Conservation (phyloP, 371 early-diverging fungal genomes). For the Sporodiniella umbellata region DNA sequence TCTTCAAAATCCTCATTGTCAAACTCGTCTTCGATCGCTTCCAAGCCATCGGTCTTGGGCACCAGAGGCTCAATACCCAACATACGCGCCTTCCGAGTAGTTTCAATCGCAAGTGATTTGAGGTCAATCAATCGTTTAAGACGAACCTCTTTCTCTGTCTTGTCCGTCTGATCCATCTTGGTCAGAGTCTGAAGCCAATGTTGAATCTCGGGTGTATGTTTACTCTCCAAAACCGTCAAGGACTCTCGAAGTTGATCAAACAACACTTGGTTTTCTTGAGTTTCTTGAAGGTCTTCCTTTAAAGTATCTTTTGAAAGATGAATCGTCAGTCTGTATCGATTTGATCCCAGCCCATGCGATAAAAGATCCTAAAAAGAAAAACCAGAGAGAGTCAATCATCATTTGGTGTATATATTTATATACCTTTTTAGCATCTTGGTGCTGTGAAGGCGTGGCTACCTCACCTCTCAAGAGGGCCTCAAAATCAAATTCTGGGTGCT, state of each 20-base stretch:
- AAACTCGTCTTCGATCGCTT: conserved; percentile 52
- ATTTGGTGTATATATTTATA: conserved; percentile 35
- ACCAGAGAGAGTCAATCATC: background rate
- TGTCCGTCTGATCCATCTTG: conserved; percentile 43
- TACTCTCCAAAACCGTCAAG: conserved; percentile 44
- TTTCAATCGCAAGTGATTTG: conserved; percentile 33
- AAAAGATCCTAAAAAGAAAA: conserved; percentile 15
- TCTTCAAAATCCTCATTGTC: conserved; percentile 57
- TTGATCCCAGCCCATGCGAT: conserved; percentile 60
- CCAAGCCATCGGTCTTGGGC: conserved; percentile 8
- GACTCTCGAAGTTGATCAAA: conserved; percentile 63
- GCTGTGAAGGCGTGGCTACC: background rate
- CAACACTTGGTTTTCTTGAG: conserved; percentile 53
- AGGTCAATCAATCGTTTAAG: conserved; percentile 40
- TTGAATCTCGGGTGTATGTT: conserved; percentile 41
- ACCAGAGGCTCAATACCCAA: conserved; percentile 36
- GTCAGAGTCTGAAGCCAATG: conserved; percentile 52
- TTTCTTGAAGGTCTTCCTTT: conserved; percentile 52
- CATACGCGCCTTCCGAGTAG: conserved; percentile 47
- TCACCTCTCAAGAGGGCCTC: conserved; percentile 35
- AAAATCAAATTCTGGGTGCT: conserved; percentile 21
- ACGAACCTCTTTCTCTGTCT: conserved; percentile 28
- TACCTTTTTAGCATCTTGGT: background rate
- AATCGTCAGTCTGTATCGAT: conserved; percentile 59
- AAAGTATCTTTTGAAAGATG: conserved; percentile 47